A percentile compares a stretch with the other conserved stretches of the same genome.
These are phyloP conservation scores for Paecilomyces formosus DNA, from an alignment of 2,329 filamentous ascomycete species.

Conservation along the genomic window DNA sequence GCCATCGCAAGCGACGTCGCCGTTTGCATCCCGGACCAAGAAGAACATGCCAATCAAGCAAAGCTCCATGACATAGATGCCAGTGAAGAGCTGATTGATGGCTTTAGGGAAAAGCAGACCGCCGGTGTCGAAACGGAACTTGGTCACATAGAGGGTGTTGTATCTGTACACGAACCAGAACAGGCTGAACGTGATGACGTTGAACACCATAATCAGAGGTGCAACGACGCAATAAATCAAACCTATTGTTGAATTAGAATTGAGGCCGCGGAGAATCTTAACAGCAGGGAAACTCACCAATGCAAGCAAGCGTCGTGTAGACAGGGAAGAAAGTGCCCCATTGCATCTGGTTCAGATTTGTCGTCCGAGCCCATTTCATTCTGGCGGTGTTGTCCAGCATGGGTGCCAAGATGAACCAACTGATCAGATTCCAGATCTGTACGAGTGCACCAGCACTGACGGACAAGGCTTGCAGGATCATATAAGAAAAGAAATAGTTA, in stretches of 20 bases:
- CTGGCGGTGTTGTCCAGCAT: conserved; percentile 74
- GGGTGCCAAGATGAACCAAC: conserved; percentile 75
- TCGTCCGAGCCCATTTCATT: conserved; percentile 81
- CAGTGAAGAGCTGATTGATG: conserved; percentile 92
- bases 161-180: conserved; percentile 97
- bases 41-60: conserved; percentile 88
- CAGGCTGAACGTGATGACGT: conserved; percentile 81
- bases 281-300: conserved; percentile 49
- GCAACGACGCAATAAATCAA: conserved; percentile 84
- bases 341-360: conserved; percentile 64
- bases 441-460: conserved; percentile 83
- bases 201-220: conserved; percentile 86
- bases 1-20: conserved; percentile 54
- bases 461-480: conserved; percentile 87
- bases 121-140: conserved; percentile 83
- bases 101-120: conserved; percentile 86
- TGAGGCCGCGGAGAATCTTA: neutral
- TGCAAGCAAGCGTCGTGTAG: conserved; percentile 94
- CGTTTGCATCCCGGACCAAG: conserved; percentile 54
- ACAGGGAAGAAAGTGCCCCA: conserved; percentile 96
- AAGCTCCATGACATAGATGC: conserved; percentile 89
- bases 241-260: conserved; percentile 26
- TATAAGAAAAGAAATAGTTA: conserved; percentile 98
- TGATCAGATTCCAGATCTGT: conserved; percentile 69
- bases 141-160: conserved; percentile 89